phyloP scores from a whole-genome alignment of 164 flowering plant genomes.

The Saururus chinensis region DNA sequence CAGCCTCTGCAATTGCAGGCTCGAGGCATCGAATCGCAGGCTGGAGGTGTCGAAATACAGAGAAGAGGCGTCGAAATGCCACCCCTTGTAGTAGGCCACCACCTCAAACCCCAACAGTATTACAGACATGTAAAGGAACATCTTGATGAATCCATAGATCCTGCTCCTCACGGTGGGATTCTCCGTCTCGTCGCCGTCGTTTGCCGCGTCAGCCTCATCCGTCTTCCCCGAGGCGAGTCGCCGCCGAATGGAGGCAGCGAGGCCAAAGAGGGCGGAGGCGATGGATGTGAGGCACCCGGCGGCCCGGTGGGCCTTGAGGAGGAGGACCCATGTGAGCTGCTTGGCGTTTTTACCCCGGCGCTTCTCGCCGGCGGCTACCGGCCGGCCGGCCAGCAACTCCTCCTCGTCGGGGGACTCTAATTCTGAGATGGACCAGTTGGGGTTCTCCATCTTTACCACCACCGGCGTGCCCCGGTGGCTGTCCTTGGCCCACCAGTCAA shows the following conservation, averaged over 20 bases:
- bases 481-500: slow-evolving; percentile 59
- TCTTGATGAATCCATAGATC: slow-evolving; percentile 53
- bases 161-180: slow-evolving; percentile 30
- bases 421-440: slow-evolving; percentile 79
- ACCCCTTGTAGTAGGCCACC: slow-evolving; percentile 68
- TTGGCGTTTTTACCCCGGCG: slow-evolving; percentile 75
- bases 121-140: slow-evolving; percentile 54
- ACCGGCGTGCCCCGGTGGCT: slow-evolving; percentile 69
- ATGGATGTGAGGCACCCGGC: slow-evolving; percentile 85
- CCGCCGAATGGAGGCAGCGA: slow-evolving; percentile 58
- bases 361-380: slow-evolving; percentile 16
- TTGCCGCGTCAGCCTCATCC: slow-evolving; percentile 32
- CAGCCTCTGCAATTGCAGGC: slow-evolving; percentile 35
- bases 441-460: slow-evolving; percentile 84
- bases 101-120: slow-evolving; percentile 59
- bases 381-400: slow-evolving; percentile 23
- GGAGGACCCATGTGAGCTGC: slow-evolving; percentile 95
- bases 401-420: slow-evolving; percentile 50
- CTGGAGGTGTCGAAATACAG: slow-evolving; percentile 14
- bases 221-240: slow-evolving; percentile 67
- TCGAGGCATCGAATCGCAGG: slow-evolving; percentile 28
- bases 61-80: slow-evolving; percentile 49
- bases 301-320: slow-evolving; percentile 84
- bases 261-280: slow-evolving; percentile 40
- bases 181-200: slow-evolving; percentile 11